Conservation (phyloP, 1,139 yeast genomes). For the Nakaseomyces bracarensis region DNA sequence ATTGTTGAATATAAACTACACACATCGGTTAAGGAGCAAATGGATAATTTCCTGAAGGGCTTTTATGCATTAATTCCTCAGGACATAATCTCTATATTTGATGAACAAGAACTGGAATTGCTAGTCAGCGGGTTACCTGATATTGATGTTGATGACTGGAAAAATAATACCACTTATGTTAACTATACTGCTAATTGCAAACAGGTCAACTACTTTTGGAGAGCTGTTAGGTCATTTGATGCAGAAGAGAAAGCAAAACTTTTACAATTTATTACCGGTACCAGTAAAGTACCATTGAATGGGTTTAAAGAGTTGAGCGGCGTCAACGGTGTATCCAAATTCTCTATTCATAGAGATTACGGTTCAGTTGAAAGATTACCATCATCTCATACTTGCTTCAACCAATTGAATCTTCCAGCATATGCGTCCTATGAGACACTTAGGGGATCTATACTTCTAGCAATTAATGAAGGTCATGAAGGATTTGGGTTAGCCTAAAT, state of each 20-base stretch:
- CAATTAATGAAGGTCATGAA: conserved; percentile 91
- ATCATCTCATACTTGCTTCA: conserved; percentile 93
- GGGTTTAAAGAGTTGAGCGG: conserved; percentile 91
- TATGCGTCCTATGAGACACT: conserved; percentile 83
- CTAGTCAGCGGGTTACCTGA: conserved; percentile 93
- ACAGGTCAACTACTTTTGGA: conserved; percentile 96
- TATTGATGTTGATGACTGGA: conserved; percentile 94
- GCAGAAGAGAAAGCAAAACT: conserved; percentile 90
- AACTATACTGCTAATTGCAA: conserved; percentile 80
- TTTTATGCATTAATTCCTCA: conserved; percentile 91
- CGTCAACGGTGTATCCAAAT: conserved; percentile 77
- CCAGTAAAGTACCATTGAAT: conserved; percentile 89
- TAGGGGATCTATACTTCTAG: conserved; percentile 70
- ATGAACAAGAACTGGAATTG: conserved; percentile 90
- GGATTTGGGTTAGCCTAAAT: conserved; percentile 62
- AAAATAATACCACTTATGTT: conserved; percentile 69
- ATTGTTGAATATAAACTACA: conserved; percentile 84
- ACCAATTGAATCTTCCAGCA: conserved; percentile 89
- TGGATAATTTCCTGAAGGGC: conserved; percentile 77
- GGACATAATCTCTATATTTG: conserved; percentile 78
- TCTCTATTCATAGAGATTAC: conserved; percentile 84
- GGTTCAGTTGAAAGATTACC: conserved; percentile 84
- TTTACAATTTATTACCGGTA: conserved; percentile 94
- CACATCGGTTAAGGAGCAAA: conserved; percentile 77
- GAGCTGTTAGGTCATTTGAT: conserved; percentile 93